Evolutionary conservation across 2,329 filamentous ascomycete genomes (phyloP).

Genomic region (Fusarium bulbicola): DNA sequence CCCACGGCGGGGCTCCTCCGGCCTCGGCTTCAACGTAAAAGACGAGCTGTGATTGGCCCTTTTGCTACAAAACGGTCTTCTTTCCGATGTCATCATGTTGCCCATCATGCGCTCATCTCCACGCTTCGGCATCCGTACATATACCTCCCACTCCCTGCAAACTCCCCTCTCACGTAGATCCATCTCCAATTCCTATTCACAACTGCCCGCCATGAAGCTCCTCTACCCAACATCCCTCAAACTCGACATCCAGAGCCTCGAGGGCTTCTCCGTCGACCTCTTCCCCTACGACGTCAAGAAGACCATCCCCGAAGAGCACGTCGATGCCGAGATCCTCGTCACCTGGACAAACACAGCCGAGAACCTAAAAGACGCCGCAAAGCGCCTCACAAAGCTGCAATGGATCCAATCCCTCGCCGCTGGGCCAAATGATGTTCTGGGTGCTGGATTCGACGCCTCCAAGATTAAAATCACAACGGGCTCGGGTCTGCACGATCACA

Average conservation of each 20-base stretch:
- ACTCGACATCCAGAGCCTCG: constrained; percentile 62
- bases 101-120: constrained; percentile 28
- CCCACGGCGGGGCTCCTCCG: constrained; percentile 33
- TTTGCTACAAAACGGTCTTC: constrained; percentile 23
- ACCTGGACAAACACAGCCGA: constrained; percentile 68
- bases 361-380: constrained; percentile 67
- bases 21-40: constrained; percentile 4
- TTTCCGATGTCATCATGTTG: constrained; percentile 30
- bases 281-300: constrained; percentile 67
- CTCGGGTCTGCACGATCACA: constrained; percentile 70
- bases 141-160: constrained; percentile 21
- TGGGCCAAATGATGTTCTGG: constrained; percentile 71
- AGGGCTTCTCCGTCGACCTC: constrained; percentile 67
- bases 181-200: background rate
- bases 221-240: constrained; percentile 72
- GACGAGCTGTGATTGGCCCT: background rate
- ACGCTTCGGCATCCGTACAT: constrained; percentile 23
- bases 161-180: background rate
- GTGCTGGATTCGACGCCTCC: constrained; percentile 65
- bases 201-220: constrained; percentile 62
- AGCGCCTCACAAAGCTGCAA: constrained; percentile 63
- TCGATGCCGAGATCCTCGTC: constrained; percentile 68
- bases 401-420: constrained; percentile 75
- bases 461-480: constrained; percentile 66
- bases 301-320: constrained; percentile 64